Percentiles rank a stretch among this genome's conserved stretches.
phyloP scores from a whole-genome alignment of 495 filamentous ascomycete species.

The Podospora bellae-mahoneyi region DNA sequence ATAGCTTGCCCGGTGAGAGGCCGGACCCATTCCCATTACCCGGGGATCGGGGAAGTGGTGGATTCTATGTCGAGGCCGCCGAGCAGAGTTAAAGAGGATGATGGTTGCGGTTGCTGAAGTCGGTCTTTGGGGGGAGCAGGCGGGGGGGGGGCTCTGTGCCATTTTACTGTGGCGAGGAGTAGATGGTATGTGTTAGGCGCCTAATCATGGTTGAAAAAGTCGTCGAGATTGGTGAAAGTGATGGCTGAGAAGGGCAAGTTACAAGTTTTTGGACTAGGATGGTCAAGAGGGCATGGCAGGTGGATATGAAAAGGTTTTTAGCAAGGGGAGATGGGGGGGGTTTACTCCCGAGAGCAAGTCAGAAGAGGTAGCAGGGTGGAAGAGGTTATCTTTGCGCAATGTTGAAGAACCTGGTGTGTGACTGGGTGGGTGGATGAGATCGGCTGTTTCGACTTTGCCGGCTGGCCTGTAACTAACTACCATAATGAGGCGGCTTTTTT shows the following conservation, averaged over 20 bases:
- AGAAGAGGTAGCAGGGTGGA: conserved; percentile 25
- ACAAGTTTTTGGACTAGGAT: too few species aligned
- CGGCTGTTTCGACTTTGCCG: conserved; percentile 45
- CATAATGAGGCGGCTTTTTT: conserved; percentile 32
- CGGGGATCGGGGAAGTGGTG: conserved; percentile 24
- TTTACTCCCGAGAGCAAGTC: conserved; percentile 41
- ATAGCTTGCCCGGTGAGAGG: conserved; percentile 57
- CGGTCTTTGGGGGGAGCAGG: conserved; percentile 22
- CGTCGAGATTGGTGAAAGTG: conserved; percentile 50
- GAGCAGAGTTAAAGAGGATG: conserved; percentile 56
- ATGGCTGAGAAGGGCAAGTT: conserved; percentile 21
- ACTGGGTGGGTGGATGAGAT: conserved; percentile 52
- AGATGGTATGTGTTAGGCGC: conserved; percentile 43
- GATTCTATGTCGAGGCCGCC: conserved; percentile 55
- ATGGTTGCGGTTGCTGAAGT: conserved; percentile 47
- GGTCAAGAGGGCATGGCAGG: conserved; percentile 29
- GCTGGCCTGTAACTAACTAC: conserved; percentile 54
- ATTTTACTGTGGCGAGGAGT: conserved; percentile 15
- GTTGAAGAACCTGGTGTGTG: conserved; percentile 62
- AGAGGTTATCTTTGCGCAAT: conserved; percentile 52
- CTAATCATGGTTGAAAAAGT: conserved; percentile 51
- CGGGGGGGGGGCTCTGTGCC: conserved; percentile 35
- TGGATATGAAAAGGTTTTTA: conserved; percentile 54
- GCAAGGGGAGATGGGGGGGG: conserved; percentile 40
- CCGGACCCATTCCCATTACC: conserved; percentile 53